Conservation (phyloP, 768 basidiomycete genomes). For the Calocera viscosa region DNA sequence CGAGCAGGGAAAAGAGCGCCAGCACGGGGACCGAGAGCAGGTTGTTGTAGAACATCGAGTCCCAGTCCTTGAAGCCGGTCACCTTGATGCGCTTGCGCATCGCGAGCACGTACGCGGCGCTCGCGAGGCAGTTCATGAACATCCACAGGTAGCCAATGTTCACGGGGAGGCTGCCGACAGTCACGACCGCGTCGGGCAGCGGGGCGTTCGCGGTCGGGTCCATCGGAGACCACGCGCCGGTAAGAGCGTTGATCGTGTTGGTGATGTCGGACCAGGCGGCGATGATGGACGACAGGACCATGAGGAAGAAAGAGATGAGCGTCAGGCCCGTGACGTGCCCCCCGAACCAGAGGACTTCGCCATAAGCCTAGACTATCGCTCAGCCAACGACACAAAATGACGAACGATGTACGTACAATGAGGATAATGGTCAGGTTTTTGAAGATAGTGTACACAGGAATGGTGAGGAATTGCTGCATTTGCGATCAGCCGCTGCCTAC, state of each 20-base stretch:
- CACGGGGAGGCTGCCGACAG: constrained; percentile 21
- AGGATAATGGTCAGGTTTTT: constrained; percentile 99
- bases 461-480: constrained; percentile 82
- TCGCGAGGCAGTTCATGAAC: constrained; percentile 78
- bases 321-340: constrained; percentile 79
- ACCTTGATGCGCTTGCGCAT: constrained; percentile 95
- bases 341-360: constrained; percentile 94
- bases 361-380: constrained; percentile 58
- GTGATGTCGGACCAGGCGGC: constrained; percentile 93
- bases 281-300: constrained; percentile 90
- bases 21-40: constrained; percentile 86
- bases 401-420: constrained; percentile 49
- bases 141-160: constrained; percentile 95
- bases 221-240: constrained; percentile 20
- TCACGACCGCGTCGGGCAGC: constrained; percentile 33
- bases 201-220: constrained; percentile 20
- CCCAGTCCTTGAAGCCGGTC: constrained; percentile 96
- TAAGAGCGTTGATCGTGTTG: constrained; percentile 27
- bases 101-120: constrained; percentile 81
- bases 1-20: constrained; percentile 60
- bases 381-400: constrained; percentile 8
- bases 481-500: neutral
- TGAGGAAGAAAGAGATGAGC: constrained; percentile 77
- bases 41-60: constrained; percentile 99
- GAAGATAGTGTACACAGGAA: constrained; percentile 98